Base-by-base conservation (phyloP, 148 eudicot genomes). In the Persicaria maculosa region DNA sequence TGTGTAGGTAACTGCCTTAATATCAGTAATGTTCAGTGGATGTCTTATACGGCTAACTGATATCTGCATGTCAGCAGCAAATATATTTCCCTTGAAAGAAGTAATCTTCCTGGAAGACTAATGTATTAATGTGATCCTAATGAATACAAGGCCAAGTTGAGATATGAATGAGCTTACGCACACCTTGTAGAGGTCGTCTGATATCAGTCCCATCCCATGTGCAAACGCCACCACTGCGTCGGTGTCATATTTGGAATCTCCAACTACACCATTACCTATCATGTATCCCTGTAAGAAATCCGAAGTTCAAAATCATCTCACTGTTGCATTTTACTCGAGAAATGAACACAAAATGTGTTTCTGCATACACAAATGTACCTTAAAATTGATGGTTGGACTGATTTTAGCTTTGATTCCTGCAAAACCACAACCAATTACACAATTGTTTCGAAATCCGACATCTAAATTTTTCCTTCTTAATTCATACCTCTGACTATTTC, bases 201-300 rank as follows among this genome's bases (percentile, higher is more conserved):
- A 81, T 12, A 87, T 87, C 45, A 87, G 81, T 19, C 81, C 87
- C 90, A 87, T 87, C n/a, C 90, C 90, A 77, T 87, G 90, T 17
- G 83, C 84, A 77, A 87, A 87, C 44, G 87, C 77, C 72, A 87
- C 79, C 61, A 80, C 40, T 71, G 90, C 82, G 77, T 84, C 81
- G 1, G 81, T 81, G 74, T 87, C 90, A 71, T 77, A 82, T 12
- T 40, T 74, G 6, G 75, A 78, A 40, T 82, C 90, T 9, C 87
- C 81, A 55, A 83, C 81, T 47, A 84, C 84, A 2, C 90, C 90
- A 74, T 87, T 87, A 19, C 90, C 90, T 47, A 87, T 62, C 84
- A 84, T 77, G 52, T 87, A 87, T 19, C 90, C 90, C 90, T 87
- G 59, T 43, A 22, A 11, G 78, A 9, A 22, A 20, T 16, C 36